phyloP scores from a whole-genome alignment of 768 basidiomycete genomes.

The Termitomyces sp. region DNA sequence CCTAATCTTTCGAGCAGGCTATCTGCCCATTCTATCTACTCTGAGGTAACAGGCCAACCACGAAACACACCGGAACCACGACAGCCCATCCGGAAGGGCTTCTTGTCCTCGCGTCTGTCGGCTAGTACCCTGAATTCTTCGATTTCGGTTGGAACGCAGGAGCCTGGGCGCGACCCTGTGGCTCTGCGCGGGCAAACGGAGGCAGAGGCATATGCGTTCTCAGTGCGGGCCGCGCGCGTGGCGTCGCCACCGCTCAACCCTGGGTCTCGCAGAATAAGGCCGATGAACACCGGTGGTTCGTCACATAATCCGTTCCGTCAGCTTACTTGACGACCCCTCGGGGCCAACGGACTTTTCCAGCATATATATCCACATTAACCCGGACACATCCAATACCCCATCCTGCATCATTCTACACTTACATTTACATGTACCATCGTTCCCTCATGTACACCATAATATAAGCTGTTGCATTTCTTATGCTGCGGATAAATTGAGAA shows the following conservation, averaged over 20 bases:
- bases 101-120: conserved; percentile 43
- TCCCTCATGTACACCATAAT: conserved; percentile 6
- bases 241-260: conserved; percentile 21
- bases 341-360: neutral
- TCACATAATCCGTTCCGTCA: conserved; percentile 50
- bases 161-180: conserved; percentile 7
- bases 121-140: conserved; percentile 36
- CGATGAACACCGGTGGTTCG: conserved; percentile 38
- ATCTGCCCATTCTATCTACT: conserved; percentile 56
- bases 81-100: conserved; percentile 53
- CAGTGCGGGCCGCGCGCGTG: conserved; percentile 31
- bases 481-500: conserved; percentile 4
- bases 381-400: neutral
- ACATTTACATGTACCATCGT: neutral
- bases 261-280: conserved; percentile 37
- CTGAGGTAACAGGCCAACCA: conserved; percentile 61
- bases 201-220: conserved; percentile 54
- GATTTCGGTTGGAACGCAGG: conserved; percentile 16
- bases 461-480: conserved; percentile 4
- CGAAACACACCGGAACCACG: conserved; percentile 63
- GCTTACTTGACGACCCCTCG: neutral
- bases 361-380: neutral
- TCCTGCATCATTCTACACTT: conserved; percentile 2
- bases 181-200: conserved; percentile 35
- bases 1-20: conserved; percentile 18